A percentile compares a stretch with the other conserved stretches of the same genome.
Conservation (phyloP, 1,284 basidiomycete genomes). For the Cryptococcus sp. region DNA sequence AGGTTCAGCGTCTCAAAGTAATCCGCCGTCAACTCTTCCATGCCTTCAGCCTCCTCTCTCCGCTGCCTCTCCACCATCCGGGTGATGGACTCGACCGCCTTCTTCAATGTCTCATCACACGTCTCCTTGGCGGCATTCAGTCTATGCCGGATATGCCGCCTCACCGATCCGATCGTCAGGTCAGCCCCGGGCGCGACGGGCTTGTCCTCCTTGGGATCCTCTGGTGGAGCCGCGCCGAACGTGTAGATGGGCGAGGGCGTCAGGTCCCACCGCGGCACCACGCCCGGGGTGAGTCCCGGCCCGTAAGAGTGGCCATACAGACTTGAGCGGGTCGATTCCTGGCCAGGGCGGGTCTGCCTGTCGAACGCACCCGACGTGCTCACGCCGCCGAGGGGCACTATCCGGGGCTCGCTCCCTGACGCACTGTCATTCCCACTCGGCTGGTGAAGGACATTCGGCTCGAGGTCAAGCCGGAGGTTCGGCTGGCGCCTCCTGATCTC, state of each 20-base stretch:
- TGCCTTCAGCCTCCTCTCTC: slow-evolving; percentile 13
- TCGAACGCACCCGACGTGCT: slow-evolving; percentile 8
- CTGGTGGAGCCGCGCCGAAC: not conserved
- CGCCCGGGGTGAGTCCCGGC: slow-evolving; percentile 5
- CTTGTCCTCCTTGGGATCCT: slow-evolving; percentile 15
- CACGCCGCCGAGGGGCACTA: slow-evolving; percentile 10
- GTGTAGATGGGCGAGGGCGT: slow-evolving; percentile 2
- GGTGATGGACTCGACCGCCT: slow-evolving; percentile 89
- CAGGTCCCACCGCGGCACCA: not conserved
- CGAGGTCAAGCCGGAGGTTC: slow-evolving; percentile 45
- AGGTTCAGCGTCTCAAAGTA: slow-evolving; percentile 44
- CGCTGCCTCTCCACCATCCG: slow-evolving; percentile 83
- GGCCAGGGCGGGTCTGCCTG: slow-evolving; percentile 6
- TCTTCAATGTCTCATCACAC: slow-evolving; percentile 90
- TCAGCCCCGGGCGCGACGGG: slow-evolving; percentile 41
- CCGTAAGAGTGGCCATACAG: slow-evolving; percentile 31
- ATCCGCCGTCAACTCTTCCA: slow-evolving; percentile 30
- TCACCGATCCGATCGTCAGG: slow-evolving; percentile 64
- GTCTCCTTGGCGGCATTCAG: slow-evolving; percentile 90
- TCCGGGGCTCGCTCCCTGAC: slow-evolving; percentile 8
- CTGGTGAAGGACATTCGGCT: slow-evolving; percentile 30
- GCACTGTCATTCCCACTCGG: slow-evolving; percentile 9
- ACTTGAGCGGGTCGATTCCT: slow-evolving; percentile 27
- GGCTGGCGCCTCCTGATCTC: slow-evolving; percentile 46
- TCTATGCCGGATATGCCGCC: slow-evolving; percentile 87